Conservation (phyloP, 306 rosid genomes). For the Fragaria vesca region DNA sequence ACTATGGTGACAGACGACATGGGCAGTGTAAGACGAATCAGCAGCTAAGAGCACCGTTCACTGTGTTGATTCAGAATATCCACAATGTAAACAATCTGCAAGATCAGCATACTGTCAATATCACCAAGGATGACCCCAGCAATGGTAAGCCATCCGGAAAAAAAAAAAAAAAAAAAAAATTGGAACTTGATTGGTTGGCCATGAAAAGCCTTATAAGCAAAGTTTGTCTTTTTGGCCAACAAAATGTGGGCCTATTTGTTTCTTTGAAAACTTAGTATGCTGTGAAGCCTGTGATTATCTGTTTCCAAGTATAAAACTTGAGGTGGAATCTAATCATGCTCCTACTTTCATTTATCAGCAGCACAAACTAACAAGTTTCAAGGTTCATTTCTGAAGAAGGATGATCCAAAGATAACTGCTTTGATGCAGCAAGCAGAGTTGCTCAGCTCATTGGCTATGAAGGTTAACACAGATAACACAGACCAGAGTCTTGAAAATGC, state of each 20-base stretch:
- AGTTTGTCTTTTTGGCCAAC: conserved; percentile 4
- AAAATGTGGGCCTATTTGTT: conserved; percentile 23
- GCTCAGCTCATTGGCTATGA: conserved; percentile 80
- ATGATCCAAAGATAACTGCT: conserved; percentile 76
- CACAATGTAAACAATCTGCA: conserved; percentile 46
- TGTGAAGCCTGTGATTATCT: conserved; percentile 13
- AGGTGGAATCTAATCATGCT: conserved; percentile 15
- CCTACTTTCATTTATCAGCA: conserved; percentile 37
- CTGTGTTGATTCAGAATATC: conserved; percentile 77
- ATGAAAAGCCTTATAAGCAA: neutral
- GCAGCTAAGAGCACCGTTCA: conserved; percentile 70
- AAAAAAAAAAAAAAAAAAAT: conserved; percentile 17
- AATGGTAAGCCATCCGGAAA: conserved; percentile 48
- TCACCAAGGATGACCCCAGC: conserved; percentile 38
- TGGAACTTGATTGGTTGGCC: conserved; percentile 14
- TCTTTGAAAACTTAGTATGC: conserved; percentile 7
- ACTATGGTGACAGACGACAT: conserved; percentile 55
- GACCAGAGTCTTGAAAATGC: conserved; percentile 96
- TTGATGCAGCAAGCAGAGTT: conserved; percentile 96
- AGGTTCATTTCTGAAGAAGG: conserved; percentile 78
- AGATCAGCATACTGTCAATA: conserved; percentile 43
- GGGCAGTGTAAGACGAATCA: conserved; percentile 50
- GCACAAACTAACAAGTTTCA: conserved; percentile 55
- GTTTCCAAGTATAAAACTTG: neutral
- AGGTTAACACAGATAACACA: conserved; percentile 78